Evolutionary conservation across 495 filamentous ascomycete species (phyloP), one percentile per base, ranked within the genome.

Genomic region (Lentithecium fluviatile): DNA sequence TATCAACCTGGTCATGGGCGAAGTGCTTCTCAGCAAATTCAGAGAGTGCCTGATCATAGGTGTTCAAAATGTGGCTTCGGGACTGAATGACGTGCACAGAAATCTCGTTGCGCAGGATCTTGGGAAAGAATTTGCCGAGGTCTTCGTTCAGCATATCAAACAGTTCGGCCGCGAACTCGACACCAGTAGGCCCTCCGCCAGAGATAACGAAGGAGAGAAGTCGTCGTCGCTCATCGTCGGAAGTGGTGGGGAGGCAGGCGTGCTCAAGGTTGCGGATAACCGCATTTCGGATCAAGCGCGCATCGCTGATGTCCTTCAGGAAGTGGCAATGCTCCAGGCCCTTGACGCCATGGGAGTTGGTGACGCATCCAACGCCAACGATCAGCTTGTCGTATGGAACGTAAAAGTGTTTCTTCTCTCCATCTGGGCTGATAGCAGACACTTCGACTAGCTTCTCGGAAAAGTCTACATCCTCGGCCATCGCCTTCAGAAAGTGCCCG

Each of bases 371-470:
- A 54, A 97, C 92, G 56, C 85, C 92, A 67, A 99, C 79, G 19
- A 99, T 90, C n/a, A 99, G 79, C 77, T 99, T 99, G 71, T 99
- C 95, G 67, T 99, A 99, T 0, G 95, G 95, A 1, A 99, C 76
- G 77, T 99, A 99, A 75, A 99, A 97, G 38, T 82, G 78, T 59
- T 84, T 77, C 67, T 83, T 82, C 45, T 88, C 75, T 10, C 94
- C 94, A 58, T 78, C 75, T n/a, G 80, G 73, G 60, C 90, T 85
- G 6, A 76, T 77, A 67, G 95, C 89, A 0, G 85, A 82, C 5
- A 96, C 78, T 73, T 99, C 95, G 1, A 99, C 85, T 50, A 99
- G 74, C 69, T 95, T 95, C 62, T 88, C 80, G 0, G 90, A 92
- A 67, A 97, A 94, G 45, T 97, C 90, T 20, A 99, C 85, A 72